Evolutionary conservation across 1,284 basidiomycete species (phyloP).

Genomic region (Mycena citricolor): DNA sequence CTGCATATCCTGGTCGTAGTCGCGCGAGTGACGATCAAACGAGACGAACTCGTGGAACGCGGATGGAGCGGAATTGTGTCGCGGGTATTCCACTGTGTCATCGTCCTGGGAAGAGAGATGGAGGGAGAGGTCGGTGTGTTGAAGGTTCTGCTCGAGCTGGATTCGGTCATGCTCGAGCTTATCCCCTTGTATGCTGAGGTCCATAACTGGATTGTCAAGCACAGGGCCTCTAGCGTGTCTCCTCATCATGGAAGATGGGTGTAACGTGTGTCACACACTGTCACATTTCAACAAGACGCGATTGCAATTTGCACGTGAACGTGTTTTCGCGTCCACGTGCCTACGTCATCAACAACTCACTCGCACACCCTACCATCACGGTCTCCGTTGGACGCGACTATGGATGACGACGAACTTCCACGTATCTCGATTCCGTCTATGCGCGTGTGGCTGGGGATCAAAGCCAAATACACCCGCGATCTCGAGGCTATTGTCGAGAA

Average conservation of each 20-base stretch:
- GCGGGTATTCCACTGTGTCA: constrained; percentile 61
- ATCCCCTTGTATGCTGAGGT: constrained; percentile 56
- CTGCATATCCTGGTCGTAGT: constrained; percentile 52
- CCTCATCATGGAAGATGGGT: constrained; percentile 29
- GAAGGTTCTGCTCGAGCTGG: constrained; percentile 71
- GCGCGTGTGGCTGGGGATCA: constrained; percentile 22
- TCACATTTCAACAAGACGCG: constrained; percentile 12
- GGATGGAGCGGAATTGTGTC: constrained; percentile 59
- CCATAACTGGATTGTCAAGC: too few species aligned
- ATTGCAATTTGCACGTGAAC: constrained; percentile 7
- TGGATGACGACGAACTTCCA: constrained; percentile 15
- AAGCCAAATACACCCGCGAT: constrained; percentile 3
- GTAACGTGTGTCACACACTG: neutral
- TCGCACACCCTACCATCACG: too few species aligned
- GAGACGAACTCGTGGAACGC: constrained; percentile 56
- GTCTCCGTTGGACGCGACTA: too few species aligned
- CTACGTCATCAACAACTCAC: neutral
- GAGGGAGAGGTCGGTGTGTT: constrained; percentile 67
- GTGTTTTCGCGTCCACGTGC: neutral
- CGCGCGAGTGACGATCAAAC: constrained; percentile 56
- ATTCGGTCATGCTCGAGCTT: constrained; percentile 70
- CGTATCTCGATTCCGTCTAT: constrained; percentile 17
- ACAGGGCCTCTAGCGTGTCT: constrained; percentile 33
- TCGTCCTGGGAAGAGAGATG: constrained; percentile 54
- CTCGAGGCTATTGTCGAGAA: neutral